Conservation (phyloP, 208 protist genomes). For the Strigomonas oncopelti region DNA sequence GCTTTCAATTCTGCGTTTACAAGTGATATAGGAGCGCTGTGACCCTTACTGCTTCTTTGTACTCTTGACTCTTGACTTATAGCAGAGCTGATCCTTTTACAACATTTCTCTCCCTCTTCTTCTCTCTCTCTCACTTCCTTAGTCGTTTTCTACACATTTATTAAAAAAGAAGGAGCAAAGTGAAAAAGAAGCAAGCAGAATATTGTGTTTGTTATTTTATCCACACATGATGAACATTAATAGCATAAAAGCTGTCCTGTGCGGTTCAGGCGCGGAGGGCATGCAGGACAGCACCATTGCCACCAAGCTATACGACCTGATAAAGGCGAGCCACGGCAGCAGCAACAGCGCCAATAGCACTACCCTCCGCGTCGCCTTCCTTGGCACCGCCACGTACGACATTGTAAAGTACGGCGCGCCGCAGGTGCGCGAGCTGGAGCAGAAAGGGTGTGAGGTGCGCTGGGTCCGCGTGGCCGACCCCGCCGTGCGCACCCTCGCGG, state of each 20-base stretch:
- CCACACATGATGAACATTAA: constrained; percentile 10
- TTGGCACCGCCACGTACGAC: constrained; percentile 89
- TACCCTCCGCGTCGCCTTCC: constrained; percentile 54
- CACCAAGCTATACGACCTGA: constrained; percentile 58
- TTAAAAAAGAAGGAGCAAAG: background rate
- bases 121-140: background rate
- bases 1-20: background rate
- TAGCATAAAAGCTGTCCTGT: constrained; percentile 61
- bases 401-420: constrained; percentile 28
- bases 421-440: constrained; percentile 45
- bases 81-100: too few relatives aligned
- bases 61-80: too few relatives aligned
- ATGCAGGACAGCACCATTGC: constrained; percentile 46
- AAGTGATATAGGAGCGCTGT: too few relatives aligned
- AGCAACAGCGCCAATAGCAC: constrained; percentile 13
- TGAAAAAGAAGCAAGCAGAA: background rate
- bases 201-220: background rate
- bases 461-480: constrained; percentile 61
- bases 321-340: constrained; percentile 19
- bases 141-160: background rate
- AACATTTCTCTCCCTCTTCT: background rate
- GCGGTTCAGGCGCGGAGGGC: constrained; percentile 50
- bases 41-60: too few relatives aligned
- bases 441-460: constrained; percentile 51
- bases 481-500: constrained; percentile 17